phyloP scores from a whole-genome alignment of 108 stramenopile species.

The Stephanodiscus minutulus region DNA sequence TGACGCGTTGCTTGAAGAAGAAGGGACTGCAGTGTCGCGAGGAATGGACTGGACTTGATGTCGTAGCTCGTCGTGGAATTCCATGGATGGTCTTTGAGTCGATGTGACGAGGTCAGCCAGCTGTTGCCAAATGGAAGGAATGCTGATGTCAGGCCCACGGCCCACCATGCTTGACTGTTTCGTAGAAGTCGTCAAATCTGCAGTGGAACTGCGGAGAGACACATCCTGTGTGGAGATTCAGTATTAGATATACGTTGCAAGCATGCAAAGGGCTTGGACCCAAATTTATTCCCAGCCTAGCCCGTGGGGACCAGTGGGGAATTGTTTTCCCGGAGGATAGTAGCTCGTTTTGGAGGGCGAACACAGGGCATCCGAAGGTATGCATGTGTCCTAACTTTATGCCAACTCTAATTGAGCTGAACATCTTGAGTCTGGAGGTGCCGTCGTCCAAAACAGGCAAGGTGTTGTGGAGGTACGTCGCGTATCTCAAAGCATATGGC shows the following conservation, averaged over 20 bases:
- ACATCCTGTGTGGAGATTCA: constrained; percentile 35
- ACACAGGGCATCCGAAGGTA: constrained; percentile 31
- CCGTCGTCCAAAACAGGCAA: neutral
- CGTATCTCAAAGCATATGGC: constrained; percentile 42
- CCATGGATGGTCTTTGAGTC: neutral
- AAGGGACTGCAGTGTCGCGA: neutral
- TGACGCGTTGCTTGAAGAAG: too few species aligned
- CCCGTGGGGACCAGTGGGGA: constrained; percentile 27
- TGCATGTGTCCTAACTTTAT: constrained; percentile 8
- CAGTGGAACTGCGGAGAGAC: constrained; percentile 46
- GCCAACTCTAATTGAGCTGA: constrained; percentile 5
- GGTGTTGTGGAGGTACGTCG: constrained; percentile 1
- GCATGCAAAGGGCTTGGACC: constrained; percentile 10
- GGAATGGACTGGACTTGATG: neutral
- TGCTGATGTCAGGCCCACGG: neutral
- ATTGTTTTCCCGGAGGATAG: neutral
- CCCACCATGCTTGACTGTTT: constrained; percentile 6
- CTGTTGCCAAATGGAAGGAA: neutral
- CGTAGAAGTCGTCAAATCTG: constrained; percentile 24
- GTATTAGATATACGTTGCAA: constrained; percentile 17
- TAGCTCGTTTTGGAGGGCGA: constrained; percentile 19
- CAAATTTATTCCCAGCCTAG: too few species aligned
- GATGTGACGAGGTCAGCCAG: neutral
- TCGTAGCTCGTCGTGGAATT: neutral
- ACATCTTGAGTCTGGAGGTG: constrained; percentile 13